Conservation (phyloP, 345 rosid species). For the Noccaea bulbosa region DNA sequence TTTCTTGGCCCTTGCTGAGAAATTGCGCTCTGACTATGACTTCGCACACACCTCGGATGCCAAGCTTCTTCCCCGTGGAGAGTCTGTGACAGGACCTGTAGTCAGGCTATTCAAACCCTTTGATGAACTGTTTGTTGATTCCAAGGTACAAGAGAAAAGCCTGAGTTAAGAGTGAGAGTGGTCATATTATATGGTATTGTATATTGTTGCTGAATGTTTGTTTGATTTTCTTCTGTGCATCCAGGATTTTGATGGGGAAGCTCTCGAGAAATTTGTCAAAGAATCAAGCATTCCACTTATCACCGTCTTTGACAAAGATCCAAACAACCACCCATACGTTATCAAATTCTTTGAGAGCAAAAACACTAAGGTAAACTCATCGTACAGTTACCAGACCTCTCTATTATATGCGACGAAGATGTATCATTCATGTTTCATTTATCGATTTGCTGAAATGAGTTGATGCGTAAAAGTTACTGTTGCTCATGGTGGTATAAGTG, state of each 20-base stretch:
- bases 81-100: conserved; percentile 73
- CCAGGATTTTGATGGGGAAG: conserved; percentile 77
- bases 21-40: conserved; percentile 82
- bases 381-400: neutral
- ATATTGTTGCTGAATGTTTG: conserved; percentile 5
- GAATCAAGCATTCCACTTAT: conserved; percentile 73
- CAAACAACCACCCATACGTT: conserved; percentile 79
- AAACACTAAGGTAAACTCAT: conserved; percentile 65
- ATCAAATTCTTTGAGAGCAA: conserved; percentile 78
- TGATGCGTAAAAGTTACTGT: neutral
- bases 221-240: conserved; percentile 33
- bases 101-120: conserved; percentile 95
- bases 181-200: neutral
- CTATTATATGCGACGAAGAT: too few relatives aligned
- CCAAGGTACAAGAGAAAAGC: conserved; percentile 55
- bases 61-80: conserved; percentile 88
- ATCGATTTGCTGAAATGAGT: neutral
- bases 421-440: neutral
- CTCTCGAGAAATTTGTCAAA: conserved; percentile 80
- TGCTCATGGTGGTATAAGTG: neutral
- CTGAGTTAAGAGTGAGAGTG: neutral
- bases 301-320: conserved; percentile 77
- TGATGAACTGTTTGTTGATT: conserved; percentile 82
- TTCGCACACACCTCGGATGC: conserved; percentile 84
- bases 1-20: conserved; percentile 70